A percentile compares a stretch with the other conserved stretches of the same genome.
These are phyloP conservation scores for Santalum album DNA, from an alignment of 164 flowering plant genomes.

Conservation along the genomic window DNA sequence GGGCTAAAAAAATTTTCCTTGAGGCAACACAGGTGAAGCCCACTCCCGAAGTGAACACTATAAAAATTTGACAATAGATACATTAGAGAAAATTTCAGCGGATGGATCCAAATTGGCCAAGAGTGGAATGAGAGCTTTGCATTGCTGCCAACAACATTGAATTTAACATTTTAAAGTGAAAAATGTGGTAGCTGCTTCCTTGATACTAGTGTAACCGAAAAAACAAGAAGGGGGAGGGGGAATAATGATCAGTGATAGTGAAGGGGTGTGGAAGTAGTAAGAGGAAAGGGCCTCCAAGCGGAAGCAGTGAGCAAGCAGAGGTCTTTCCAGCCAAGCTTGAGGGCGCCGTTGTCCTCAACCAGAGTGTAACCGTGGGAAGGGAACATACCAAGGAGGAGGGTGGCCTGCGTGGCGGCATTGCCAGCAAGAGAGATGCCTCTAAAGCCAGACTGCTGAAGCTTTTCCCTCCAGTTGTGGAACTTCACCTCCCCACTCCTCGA, in stretches of 20 bases:
- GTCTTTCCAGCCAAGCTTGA: constrained; percentile 98
- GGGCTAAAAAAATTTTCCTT: no score
- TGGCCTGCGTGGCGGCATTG: constrained; percentile 91
- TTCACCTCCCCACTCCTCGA: constrained; percentile 60
- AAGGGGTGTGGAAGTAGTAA: background rate
- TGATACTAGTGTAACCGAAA: no score
- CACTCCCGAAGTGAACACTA: no score
- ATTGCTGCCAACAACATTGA: no score
- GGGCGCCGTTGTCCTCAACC: constrained; percentile 86
- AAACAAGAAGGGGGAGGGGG: background rate
- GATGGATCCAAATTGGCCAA: no score
- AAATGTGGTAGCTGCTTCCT: no score
- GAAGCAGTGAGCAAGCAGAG: constrained; percentile 93
- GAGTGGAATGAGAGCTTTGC: no score
- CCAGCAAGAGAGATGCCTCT: constrained; percentile 76
- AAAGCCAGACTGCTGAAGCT: constrained; percentile 75
- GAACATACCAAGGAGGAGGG: constrained; percentile 85
- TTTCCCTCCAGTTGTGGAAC: constrained; percentile 87
- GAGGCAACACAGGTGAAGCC: no score
- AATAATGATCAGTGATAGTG: no score
- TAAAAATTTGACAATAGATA: no score
- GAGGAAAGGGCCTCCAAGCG: constrained; percentile 74
- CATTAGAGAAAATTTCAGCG: no score
- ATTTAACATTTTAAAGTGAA: no score
- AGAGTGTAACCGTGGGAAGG: constrained; percentile 88